These are phyloP conservation scores for Porphyridium purpureum DNA, from an alignment of 23 red algal species.

Conservation along the genomic window DNA sequence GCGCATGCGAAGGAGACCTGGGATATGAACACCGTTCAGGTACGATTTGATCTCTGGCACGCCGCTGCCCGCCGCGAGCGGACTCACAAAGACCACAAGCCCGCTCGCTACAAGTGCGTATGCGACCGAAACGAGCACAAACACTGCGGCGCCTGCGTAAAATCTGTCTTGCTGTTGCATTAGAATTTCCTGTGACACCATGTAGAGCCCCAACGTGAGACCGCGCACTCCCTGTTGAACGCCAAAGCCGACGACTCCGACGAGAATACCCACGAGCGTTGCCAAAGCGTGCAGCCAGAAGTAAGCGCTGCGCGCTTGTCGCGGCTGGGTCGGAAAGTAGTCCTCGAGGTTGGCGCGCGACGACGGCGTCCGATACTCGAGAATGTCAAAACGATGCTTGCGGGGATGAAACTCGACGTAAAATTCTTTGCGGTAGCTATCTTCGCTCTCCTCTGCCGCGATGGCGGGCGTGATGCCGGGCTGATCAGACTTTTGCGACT, in stretches of 20 bases:
- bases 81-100: constrained; percentile 49
- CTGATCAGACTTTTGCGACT: too few species aligned
- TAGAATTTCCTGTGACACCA: constrained; percentile 2
- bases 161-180: neutral
- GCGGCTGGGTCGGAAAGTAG: constrained; percentile 15
- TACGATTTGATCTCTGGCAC: constrained; percentile 67
- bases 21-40: constrained; percentile 63
- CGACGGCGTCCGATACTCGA: constrained; percentile 33
- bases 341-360: constrained; percentile 26
- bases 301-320: constrained; percentile 6
- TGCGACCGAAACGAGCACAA: constrained; percentile 12
- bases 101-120: constrained; percentile 11
- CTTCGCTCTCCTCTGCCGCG: neutral
- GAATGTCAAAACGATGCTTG: constrained; percentile 41
- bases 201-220: neutral
- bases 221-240: constrained; percentile 9
- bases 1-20: constrained; percentile 38
- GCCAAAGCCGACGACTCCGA: constrained; percentile 1
- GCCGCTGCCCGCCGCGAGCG: constrained; percentile 43
- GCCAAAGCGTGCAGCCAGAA: constrained; percentile 10
- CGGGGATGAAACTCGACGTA: constrained; percentile 27
- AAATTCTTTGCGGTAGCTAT: neutral
- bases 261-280: neutral
- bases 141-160: neutral
- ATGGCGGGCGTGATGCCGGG: neutral